phyloP scores from a whole-genome alignment of 164 flowering plant genomes.

The Vitis cinerea region DNA sequence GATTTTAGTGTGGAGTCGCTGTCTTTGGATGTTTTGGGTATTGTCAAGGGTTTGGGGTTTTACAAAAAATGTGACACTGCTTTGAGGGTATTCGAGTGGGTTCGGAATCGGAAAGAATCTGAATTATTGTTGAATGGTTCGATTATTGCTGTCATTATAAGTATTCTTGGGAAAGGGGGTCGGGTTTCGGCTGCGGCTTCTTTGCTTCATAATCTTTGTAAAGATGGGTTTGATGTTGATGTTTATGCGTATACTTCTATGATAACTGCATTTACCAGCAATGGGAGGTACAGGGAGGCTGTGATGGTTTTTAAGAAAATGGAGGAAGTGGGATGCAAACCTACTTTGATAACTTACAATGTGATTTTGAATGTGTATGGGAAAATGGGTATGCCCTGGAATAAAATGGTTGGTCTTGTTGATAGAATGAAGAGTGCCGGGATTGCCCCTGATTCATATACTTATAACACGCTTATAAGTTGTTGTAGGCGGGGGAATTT shows the following conservation, averaged over 20 bases:
- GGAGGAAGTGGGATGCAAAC: slow-evolving; percentile 78
- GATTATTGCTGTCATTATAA: slow-evolving; percentile 57
- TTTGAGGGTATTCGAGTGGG: slow-evolving; percentile 61
- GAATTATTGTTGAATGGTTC: slow-evolving; percentile 38
- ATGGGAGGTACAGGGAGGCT: slow-evolving; percentile 77
- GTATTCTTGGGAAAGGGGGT: slow-evolving; percentile 63
- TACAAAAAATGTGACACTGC: slow-evolving; percentile 61
- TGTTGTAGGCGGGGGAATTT: slow-evolving; percentile 80
- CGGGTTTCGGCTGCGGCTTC: slow-evolving; percentile 49
- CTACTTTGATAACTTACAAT: slow-evolving; percentile 86
- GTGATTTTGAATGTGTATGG: slow-evolving; percentile 86
- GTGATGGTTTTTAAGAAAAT: slow-evolving; percentile 61
- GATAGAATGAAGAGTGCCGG: slow-evolving; percentile 73
- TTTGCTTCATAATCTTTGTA: slow-evolving; percentile 44
- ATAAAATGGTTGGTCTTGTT: slow-evolving; percentile 47
- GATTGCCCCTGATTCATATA: slow-evolving; percentile 71
- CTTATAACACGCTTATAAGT: slow-evolving; percentile 86
- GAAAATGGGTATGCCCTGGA: slow-evolving; percentile 95
- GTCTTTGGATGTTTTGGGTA: slow-evolving; percentile 48
- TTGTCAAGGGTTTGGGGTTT: slow-evolving; percentile 68
- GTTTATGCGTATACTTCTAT: slow-evolving; percentile 83
- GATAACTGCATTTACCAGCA: slow-evolving; percentile 62
- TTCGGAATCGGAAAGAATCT: slow-evolving; percentile 33
- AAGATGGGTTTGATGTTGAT: slow-evolving; percentile 64
- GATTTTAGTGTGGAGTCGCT: slow-evolving; percentile 22